A percentile compares a stretch with the other conserved stretches of the same genome.
phyloP scores from a whole-genome alignment of 1,284 basidiomycete genomes.

The Blastosporella zonata region DNA sequence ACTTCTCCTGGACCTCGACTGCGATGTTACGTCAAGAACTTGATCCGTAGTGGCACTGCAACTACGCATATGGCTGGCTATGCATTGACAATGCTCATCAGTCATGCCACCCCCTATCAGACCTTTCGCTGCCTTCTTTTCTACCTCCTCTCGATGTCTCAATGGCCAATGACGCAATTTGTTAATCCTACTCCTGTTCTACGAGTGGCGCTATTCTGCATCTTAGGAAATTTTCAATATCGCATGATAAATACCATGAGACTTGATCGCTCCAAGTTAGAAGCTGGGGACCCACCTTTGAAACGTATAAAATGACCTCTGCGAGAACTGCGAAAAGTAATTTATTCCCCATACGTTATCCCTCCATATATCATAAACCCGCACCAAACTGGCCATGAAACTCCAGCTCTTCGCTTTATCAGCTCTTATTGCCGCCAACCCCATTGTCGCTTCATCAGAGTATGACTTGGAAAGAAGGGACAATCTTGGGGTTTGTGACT shows the following conservation, averaged over 20 bases:
- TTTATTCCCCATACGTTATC: not conserved
- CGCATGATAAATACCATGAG: not conserved
- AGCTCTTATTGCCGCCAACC: not conserved
- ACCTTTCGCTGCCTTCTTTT: not conserved
- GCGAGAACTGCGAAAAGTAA: not conserved
- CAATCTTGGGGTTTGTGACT: not conserved
- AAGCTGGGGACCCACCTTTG: not conserved
- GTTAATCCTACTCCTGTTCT: slow-evolving; percentile 1
- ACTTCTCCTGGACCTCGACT: too few species aligned
- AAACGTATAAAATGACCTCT: not conserved
- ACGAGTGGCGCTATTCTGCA: slow-evolving; percentile 2
- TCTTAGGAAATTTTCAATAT: not conserved
- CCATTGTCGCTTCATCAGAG: not conserved
- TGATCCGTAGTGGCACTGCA: too few species aligned
- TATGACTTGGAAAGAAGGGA: not conserved
- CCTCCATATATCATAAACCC: not conserved
- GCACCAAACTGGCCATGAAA: not conserved
- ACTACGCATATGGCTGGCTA: too few species aligned
- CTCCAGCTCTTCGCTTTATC: not conserved
- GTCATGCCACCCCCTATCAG: not conserved
- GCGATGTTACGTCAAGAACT: too few species aligned
- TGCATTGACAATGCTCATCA: too few species aligned
- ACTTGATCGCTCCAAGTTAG: not conserved
- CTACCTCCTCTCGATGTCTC: too few species aligned
- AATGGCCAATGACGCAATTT: not conserved